phyloP scores from a whole-genome alignment of 2,329 filamentous ascomycete genomes.

The Colletotrichum brevisporum region DNA sequence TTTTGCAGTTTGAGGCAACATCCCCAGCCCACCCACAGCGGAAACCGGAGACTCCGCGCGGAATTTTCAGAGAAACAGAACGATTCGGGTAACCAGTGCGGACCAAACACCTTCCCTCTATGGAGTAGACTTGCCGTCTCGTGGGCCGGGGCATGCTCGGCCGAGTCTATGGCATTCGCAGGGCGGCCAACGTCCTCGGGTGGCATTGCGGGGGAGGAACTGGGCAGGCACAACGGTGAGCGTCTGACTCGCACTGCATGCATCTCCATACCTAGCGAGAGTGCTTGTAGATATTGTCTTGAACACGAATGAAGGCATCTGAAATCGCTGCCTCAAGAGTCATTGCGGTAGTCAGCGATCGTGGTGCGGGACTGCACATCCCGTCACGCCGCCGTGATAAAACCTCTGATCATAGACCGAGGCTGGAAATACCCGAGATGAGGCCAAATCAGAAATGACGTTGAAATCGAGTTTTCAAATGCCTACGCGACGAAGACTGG shows the following conservation, averaged over 20 bases:
- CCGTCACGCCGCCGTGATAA: too few relatives aligned
- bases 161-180: conserved; percentile 2
- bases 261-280: background rate
- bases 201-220: background rate
- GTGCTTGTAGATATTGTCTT: background rate
- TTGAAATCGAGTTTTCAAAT: too few relatives aligned
- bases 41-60: conserved; percentile 26
- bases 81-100: conserved; percentile 18
- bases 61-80: conserved; percentile 9
- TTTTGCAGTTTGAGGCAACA: conserved; percentile 10
- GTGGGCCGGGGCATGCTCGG: background rate
- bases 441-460: too few relatives aligned
- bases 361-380: too few relatives aligned
- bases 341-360: too few relatives aligned
- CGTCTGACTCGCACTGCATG: background rate
- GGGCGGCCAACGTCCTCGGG: background rate
- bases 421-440: too few relatives aligned
- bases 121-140: background rate
- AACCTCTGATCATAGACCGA: too few relatives aligned
- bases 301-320: background rate
- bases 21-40: conserved; percentile 24
- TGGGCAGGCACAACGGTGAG: background rate
- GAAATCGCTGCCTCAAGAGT: too few relatives aligned
- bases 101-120: conserved; percentile 3
- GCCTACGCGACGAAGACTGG: too few relatives aligned